A percentile compares a stretch with the other conserved stretches of the same genome.
Conservation (phyloP, 2,329 filamentous ascomycete species). For the Sclerotinia glacialis region DNA sequence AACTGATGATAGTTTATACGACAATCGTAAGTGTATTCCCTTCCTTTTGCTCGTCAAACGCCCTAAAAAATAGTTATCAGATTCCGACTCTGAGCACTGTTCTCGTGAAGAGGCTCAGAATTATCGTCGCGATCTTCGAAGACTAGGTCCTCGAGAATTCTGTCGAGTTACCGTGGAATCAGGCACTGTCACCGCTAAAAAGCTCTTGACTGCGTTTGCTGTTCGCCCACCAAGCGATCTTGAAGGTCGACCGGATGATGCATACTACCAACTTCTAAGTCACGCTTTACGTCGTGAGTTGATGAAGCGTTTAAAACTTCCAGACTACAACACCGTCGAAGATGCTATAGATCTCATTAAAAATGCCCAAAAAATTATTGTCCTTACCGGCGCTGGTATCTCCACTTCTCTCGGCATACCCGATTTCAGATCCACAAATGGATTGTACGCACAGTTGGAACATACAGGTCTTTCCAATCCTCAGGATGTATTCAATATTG, state of each 20-base stretch:
- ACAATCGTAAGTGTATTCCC: conserved; percentile 41
- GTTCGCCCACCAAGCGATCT: conserved; percentile 72
- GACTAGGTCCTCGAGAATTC: conserved; percentile 75
- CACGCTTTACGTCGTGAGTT: conserved; percentile 78
- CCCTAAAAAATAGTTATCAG: conserved; percentile 33
- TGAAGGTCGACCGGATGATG: conserved; percentile 67
- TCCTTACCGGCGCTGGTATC: conserved; percentile 93
- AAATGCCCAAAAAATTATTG: conserved; percentile 77
- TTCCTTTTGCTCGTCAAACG: background rate
- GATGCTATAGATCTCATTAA: conserved; percentile 79
- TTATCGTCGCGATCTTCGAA: conserved; percentile 68
- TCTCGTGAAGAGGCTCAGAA: conserved; percentile 65
- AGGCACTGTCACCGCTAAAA: conserved; percentile 71
- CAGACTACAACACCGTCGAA: conserved; percentile 78
- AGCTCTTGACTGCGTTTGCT: conserved; percentile 82
- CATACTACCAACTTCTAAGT: conserved; percentile 71
- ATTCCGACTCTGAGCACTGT: conserved; percentile 44
- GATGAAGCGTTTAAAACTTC: conserved; percentile 75
- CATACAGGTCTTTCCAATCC: conserved; percentile 75
- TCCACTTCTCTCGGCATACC: conserved; percentile 96
- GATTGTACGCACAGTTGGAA: conserved; percentile 82
- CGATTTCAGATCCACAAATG: conserved; percentile 90
- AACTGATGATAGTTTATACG: conserved; percentile 46
- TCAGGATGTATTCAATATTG: conserved; percentile 93
- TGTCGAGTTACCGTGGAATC: conserved; percentile 67